These are phyloP conservation scores for Melastoma malabathricum DNA, from an alignment of 345 rosid species.

Conservation along the genomic window DNA sequence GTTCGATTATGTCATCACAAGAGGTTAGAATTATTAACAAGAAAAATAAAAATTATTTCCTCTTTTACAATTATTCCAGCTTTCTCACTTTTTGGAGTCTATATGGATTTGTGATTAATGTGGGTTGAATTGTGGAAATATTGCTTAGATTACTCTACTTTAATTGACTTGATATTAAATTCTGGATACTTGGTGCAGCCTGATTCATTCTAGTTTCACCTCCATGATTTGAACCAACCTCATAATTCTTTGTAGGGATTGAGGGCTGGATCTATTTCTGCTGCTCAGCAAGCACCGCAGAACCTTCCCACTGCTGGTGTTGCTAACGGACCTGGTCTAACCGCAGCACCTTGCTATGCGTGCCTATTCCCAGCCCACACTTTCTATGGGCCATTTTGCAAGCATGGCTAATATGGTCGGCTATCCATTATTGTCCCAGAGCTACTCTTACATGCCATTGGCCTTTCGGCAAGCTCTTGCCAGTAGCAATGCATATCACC, in stretches of 20 bases:
- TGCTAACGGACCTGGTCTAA: conserved; percentile 65
- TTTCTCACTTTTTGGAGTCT: too few relatives aligned
- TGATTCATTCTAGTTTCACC: too few relatives aligned
- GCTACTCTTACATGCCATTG: conserved; percentile 83
- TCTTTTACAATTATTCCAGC: neutral
- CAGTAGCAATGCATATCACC: conserved; percentile 71
- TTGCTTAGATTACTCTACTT: too few relatives aligned
- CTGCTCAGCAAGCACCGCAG: conserved; percentile 61
- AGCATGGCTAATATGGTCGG: conserved; percentile 48
- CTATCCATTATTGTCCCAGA: conserved; percentile 83
- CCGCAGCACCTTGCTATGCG: conserved; percentile 88
- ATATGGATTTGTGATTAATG: too few relatives aligned
- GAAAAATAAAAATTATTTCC: neutral
- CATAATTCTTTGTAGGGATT: conserved; percentile 32
- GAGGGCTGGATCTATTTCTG: conserved; percentile 47
- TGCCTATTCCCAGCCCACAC: conserved; percentile 76
- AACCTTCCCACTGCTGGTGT: conserved; percentile 39
- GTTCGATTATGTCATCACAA: conserved; percentile 57
- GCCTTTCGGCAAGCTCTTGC: conserved; percentile 81
- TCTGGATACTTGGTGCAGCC: conserved; percentile 4
- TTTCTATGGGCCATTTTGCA: conserved; percentile 71
- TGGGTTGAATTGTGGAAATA: too few relatives aligned
- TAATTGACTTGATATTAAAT: neutral
- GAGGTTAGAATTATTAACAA: conserved; percentile 39
- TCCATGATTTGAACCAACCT: too few relatives aligned